Evolutionary conservation across 805 yeast species (phyloP).

Genomic region (Candida easanensis): DNA sequence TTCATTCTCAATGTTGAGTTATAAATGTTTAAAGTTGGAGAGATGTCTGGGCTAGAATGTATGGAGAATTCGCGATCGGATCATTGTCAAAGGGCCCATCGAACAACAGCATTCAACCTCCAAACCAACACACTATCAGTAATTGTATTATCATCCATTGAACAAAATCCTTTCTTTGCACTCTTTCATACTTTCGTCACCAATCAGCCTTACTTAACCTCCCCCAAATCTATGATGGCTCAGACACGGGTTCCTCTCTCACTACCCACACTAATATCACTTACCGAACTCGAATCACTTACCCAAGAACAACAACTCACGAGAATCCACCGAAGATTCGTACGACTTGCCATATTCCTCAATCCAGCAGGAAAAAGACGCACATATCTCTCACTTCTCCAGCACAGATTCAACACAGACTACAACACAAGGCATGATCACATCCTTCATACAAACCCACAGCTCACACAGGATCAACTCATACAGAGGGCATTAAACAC

Average conservation of each 20-base stretch:
- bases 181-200: no score
- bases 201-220: no score
- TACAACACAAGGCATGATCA: slow-evolving; percentile 3
- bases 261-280: slow-evolving; percentile 2
- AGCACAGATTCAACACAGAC: slow-evolving; percentile 6
- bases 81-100: no score
- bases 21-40: no score
- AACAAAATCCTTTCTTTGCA: no score
- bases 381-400: not conserved
- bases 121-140: no score
- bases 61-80: no score
- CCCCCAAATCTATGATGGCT: not conserved
- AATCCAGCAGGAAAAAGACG: not conserved
- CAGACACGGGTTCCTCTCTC: not conserved
- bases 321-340: slow-evolving; percentile 4
- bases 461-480: not conserved
- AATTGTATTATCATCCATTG: no score
- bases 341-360: slow-evolving; percentile 3
- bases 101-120: no score
- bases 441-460: not conserved
- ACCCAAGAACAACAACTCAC: not conserved
- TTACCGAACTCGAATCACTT: not conserved
- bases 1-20: no score
- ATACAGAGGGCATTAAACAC: slow-evolving; percentile 11
- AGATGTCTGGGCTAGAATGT: no score